Evolutionary conservation across 129 eudicot genomes (phyloP), one percentile per base, ranked within the genome.

Genomic region (Oenanthe sinensis): DNA sequence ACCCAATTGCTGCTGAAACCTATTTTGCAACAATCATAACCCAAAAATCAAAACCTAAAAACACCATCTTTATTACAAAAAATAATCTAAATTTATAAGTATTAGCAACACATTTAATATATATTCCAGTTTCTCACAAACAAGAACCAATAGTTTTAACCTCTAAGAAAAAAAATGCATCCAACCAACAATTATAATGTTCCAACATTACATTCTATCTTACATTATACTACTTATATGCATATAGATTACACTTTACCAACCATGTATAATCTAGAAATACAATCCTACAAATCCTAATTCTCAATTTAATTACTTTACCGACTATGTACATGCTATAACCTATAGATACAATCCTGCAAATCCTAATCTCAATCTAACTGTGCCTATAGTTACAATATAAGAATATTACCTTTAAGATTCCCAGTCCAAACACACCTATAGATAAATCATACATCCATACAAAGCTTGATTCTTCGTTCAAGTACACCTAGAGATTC

Each of bases 1-100:
- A 95, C 45, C 92, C 97, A 60, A 95, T 91, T 78, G 98, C 97
- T 0, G 94, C 90, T 37, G 97, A 89, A 75, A 89, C 94, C 97
- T 89, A 78, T 67, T 50, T 76, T 12, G 80, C 72, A 70, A 55
- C 19, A 85, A 74, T 68, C 60, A 81, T 67, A 33, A 44, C 67
- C 16, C 74, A 28, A 70, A 19, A n/a, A 26, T 67, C 42, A 75
- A 42, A 50, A 67, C 77, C 69, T 63, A 0, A 78, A 16, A 71
- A 30, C 81, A 81, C 26, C 15, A 68, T 26, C 5, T 45, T 65
- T 1, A 14, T 39, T 22, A 13, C 22, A 17, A 22, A 6, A 2
- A 10, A 11, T n/a, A 39, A 76, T 16, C 6, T n/a, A 15, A 15
- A 12, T 0, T 20, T 37, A 20, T 42, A 40, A 1, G 13, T 37